Conservation (phyloP, 176 grass and related monocot genomes). For the Lolium multiflorum region DNA sequence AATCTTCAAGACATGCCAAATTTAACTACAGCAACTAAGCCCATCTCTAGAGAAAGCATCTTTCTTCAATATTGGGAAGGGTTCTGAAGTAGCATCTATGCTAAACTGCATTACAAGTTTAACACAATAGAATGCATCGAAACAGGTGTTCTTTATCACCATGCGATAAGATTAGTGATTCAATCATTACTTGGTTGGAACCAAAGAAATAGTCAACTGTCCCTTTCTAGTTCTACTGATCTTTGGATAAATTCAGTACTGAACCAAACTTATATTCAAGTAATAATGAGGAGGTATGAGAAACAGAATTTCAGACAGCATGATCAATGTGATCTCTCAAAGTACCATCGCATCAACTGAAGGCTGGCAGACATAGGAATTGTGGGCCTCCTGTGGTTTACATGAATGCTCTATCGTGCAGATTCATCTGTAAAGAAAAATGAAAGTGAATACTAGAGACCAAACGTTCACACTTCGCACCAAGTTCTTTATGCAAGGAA, state of each 20-base stretch:
- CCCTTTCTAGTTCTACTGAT: constrained; percentile 1
- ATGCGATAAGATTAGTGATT: not conserved
- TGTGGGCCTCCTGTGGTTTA: constrained; percentile 4
- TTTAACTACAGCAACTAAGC: not conserved
- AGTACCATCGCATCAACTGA: not conserved
- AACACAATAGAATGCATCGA: not conserved
- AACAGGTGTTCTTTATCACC: constrained; percentile 11
- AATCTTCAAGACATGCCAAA: constrained; percentile 8
- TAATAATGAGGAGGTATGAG: not conserved
- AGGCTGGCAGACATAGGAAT: not conserved
- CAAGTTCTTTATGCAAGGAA: not conserved
- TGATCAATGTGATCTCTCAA: constrained; percentile 4
- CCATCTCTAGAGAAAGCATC: constrained; percentile 6
- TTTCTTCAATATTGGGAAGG: not conserved
- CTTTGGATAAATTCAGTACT: constrained; percentile 7
- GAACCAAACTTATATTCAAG: not conserved
- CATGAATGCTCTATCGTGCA: constrained; percentile 7
- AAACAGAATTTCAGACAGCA: not conserved
- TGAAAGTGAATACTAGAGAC: not conserved
- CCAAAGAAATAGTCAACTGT: not conserved
- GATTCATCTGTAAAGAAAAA: constrained; percentile 15
- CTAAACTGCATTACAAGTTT: not conserved
- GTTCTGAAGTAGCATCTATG: not conserved
- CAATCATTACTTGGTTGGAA: constrained; percentile 15
- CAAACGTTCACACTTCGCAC: not conserved